Evolutionary conservation across 202 grass and related monocot genomes (phyloP), one percentile per base, ranked within the genome.

Genomic region (Tripidium arundinaceum): DNA sequence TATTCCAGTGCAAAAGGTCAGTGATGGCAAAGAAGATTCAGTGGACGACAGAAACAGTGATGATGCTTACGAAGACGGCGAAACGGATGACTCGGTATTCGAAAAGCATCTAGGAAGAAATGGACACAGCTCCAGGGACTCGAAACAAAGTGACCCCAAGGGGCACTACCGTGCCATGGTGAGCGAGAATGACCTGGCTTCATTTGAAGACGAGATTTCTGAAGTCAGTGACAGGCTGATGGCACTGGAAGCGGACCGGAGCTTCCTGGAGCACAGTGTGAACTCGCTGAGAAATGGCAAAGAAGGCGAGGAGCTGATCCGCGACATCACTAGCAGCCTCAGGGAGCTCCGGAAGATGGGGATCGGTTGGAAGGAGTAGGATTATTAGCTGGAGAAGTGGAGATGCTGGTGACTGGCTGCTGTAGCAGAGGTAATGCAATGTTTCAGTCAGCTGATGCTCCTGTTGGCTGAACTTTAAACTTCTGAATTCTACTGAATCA

Each of bases 211-310:
- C 10, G 92, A 98, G 79, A 78, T 98, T 26, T 86, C 82, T 37
- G 47, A 73, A 63, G 70, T 98, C 42, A 83, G 54, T 59, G 72
- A 63, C 67, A 91, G 86, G 85, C 81, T 98, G 78, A 85, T 54
- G 42, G 90, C 84, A 59, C 84, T 93, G 52, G 95, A 93, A 63
- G 86, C 82, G 43, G 92, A 98, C 75, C 82, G 54, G 67, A 91
- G 80, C 87, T 98, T 95, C 87, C 82, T 94, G 26, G 87, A 94
- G 77, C 92, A 94, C 77, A 90, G 89, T 33, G 83, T 93, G 39
- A 98, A 98, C 68, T 94, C 95, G 13, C 89, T 94, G 69, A 87
- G 74, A 81, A 88, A 72, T 54, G 90, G 90, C 15, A n/a, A 82
- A n/a, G 86, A 83, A 61, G 92, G 92, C 3, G 79, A 75, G 79